Evolutionary conservation across 306 rosid genomes (phyloP).

Genomic region (Malus asiatica): DNA sequence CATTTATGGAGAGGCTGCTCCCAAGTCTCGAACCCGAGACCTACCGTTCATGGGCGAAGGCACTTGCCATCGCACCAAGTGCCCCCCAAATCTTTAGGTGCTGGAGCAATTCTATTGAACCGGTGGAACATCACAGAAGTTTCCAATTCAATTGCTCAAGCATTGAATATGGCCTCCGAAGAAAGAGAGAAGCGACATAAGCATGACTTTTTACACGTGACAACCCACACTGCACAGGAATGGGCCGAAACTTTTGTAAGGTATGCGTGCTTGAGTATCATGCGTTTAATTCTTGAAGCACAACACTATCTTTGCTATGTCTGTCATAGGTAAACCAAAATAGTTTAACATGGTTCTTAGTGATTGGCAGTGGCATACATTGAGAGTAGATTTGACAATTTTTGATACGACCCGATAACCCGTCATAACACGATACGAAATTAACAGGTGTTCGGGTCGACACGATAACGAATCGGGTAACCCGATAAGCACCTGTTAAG

Average conservation of each 20-base stretch:
- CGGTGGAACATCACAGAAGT: constrained; percentile 94
- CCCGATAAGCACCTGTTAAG: too few species aligned
- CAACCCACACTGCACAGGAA: constrained; percentile 90
- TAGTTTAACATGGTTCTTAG: neutral
- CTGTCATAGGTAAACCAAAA: neutral
- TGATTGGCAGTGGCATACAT: too few species aligned
- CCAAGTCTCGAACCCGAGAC: too few species aligned
- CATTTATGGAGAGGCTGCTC: too few species aligned
- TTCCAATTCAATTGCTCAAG: constrained; percentile 62
- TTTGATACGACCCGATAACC: too few species aligned
- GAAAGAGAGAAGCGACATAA: constrained; percentile 79
- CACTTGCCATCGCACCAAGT: too few species aligned
- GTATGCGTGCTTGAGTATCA: constrained; percentile 23
- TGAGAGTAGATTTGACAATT: too few species aligned
- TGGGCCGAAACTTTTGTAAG: constrained; percentile 98
- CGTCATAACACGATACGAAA: too few species aligned
- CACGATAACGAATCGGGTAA: too few species aligned
- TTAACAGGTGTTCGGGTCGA: too few species aligned
- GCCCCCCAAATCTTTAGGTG: constrained; percentile 89
- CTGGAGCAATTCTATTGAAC: constrained; percentile 86
- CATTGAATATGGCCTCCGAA: constrained; percentile 57
- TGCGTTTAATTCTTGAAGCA: neutral
- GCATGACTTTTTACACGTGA: constrained; percentile 74
- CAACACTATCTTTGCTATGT: neutral
- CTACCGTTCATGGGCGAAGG: too few species aligned